Percentiles rank a stretch among this genome's conserved stretches.
These are phyloP conservation scores for Phanerochaete carnosa DNA, from an alignment of 768 basidiomycete genomes.

Conservation along the genomic window DNA sequence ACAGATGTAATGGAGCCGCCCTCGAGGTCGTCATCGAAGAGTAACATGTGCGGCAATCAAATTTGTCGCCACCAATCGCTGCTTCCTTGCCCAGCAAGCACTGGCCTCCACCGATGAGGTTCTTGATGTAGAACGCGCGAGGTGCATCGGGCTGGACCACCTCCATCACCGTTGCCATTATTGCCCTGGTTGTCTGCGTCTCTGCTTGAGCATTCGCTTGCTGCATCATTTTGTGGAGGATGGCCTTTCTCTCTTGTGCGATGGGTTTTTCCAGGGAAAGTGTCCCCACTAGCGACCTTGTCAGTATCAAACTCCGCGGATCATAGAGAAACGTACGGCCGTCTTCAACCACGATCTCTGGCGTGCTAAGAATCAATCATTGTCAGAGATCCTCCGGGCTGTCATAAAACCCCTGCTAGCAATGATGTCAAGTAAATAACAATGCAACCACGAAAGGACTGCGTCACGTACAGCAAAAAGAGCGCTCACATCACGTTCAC, in stretches of 20 bases:
- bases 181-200: neutral
- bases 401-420: neutral
- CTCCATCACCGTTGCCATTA: neutral
- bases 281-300: neutral
- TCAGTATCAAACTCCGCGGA: neutral
- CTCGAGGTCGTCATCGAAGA: neutral
- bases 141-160: neutral
- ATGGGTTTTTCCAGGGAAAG: neutral
- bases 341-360: neutral
- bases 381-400: neutral
- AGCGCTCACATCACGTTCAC: slow-evolving; percentile 5
- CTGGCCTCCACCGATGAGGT: neutral
- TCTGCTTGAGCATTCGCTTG: neutral
- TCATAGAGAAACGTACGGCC: neutral
- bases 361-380: neutral
- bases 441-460: neutral
- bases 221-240: neutral
- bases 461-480: slow-evolving; percentile 4
- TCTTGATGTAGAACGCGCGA: neutral
- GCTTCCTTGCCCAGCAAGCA: neutral
- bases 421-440: neutral
- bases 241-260: neutral
- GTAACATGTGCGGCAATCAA: neutral
- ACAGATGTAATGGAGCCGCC: slow-evolving; percentile 1
- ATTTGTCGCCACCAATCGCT: neutral